These are phyloP conservation scores for Scytalidium lignicola DNA, from an alignment of 2,329 filamentous ascomycete genomes.

Conservation along the genomic window DNA sequence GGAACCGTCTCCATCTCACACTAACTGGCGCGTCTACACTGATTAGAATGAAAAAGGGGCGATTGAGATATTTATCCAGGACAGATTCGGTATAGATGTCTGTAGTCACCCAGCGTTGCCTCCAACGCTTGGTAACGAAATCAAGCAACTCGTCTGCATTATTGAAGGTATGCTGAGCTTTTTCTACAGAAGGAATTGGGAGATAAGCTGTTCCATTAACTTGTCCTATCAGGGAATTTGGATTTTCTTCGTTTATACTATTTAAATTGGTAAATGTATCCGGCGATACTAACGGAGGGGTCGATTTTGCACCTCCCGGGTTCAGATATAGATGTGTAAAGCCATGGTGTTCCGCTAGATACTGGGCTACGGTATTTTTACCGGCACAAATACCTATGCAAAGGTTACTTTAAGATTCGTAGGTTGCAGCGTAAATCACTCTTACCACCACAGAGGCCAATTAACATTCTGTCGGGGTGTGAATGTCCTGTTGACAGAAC, in stretches of 20 bases:
- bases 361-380: conserved; percentile 84
- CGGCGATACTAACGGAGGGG: background rate
- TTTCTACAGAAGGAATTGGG: background rate
- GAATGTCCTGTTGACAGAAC: too few species aligned
- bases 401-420: background rate
- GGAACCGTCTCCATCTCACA: conserved; percentile 77
- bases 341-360: conserved; percentile 76
- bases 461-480: conserved; percentile 52
- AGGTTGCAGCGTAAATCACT: conserved; percentile 4
- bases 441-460: conserved; percentile 70
- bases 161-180: conserved; percentile 42
- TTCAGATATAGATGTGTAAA: conserved; percentile 69
- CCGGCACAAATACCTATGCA: conserved; percentile 80
- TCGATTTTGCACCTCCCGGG: conserved; percentile 4
- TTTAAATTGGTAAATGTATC: background rate
- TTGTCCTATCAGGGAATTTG: background rate
- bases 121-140: conserved; percentile 82
- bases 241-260: background rate
- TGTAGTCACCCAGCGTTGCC: conserved; percentile 77
- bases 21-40: conserved; percentile 87
- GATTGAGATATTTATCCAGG: conserved; percentile 68
- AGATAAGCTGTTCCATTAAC: conserved; percentile 2
- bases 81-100: conserved; percentile 69
- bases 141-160: conserved; percentile 67
- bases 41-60: conserved; percentile 90